These are phyloP conservation scores for Beta vulgaris DNA, from an alignment of 148 eudicot genomes.

Conservation along the genomic window DNA sequence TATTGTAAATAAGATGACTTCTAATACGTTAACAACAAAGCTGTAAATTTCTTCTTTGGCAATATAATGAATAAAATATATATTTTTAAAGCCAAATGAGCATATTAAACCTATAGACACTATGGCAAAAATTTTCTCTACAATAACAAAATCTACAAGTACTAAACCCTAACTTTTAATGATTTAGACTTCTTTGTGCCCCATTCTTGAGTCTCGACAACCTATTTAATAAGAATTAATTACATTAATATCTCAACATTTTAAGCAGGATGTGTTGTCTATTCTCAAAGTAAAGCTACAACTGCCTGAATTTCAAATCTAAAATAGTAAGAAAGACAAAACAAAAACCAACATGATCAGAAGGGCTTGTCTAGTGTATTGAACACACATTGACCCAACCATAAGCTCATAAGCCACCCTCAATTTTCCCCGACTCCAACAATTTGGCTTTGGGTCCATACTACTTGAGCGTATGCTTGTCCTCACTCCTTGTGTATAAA, in stretches of 20 bases:
- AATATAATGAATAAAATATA: no score
- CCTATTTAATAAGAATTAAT: background rate
- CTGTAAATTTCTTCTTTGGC: no score
- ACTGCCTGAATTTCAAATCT: background rate
- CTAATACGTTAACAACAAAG: no score
- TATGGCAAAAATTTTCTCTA: no score
- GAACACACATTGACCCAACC: constrained; percentile 15
- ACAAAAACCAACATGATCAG: background rate
- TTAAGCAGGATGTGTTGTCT: background rate
- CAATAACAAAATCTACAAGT: background rate
- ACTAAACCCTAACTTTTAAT: background rate
- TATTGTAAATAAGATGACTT: no score
- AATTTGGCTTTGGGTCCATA: constrained; percentile 10
- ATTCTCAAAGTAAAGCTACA: background rate
- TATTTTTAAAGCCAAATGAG: no score
- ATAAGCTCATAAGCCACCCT: background rate
- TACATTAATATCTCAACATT: background rate
- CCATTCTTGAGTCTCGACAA: constrained; percentile 1
- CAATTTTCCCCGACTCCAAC: background rate
- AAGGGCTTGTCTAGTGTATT: constrained; percentile 11
- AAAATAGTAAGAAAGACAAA: background rate
- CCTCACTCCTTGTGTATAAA: constrained; percentile 1
- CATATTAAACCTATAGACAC: no score
- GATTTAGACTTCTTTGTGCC: background rate
- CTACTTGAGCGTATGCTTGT: background rate